Evolutionary conservation across 2,329 filamentous ascomycete genomes (phyloP).

Genomic region (Verticillium albo-atrum): DNA sequence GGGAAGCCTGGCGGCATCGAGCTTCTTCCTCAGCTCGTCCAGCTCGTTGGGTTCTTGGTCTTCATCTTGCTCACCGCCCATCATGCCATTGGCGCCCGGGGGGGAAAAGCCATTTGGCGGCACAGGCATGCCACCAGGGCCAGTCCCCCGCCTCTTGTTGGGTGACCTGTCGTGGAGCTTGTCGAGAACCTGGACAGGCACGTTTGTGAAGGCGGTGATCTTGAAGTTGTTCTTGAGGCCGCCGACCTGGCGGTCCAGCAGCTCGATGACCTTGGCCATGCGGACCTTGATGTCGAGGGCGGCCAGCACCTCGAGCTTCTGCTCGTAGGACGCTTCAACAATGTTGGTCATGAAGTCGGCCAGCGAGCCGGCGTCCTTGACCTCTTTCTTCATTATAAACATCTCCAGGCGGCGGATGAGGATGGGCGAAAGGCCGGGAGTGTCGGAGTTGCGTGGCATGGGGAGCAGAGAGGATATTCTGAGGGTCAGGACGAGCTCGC

Average conservation of each 20-base stretch:
- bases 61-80: conserved; percentile 48
- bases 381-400: conserved; percentile 77
- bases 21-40: conserved; percentile 83
- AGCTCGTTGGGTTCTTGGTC: conserved; percentile 86
- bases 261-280: conserved; percentile 75
- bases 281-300: conserved; percentile 74
- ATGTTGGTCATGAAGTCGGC: conserved; percentile 98
- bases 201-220: conserved; percentile 71
- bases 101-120: conserved; percentile 13
- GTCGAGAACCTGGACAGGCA: conserved; percentile 57
- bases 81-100: conserved; percentile 17
- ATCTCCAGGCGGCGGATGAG: conserved; percentile 81
- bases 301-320: conserved; percentile 84
- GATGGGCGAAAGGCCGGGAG: conserved; percentile 69
- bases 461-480: conserved; percentile 81
- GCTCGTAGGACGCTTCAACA: conserved; percentile 80
- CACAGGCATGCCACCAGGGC: conserved; percentile 9
- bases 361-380: conserved; percentile 76
- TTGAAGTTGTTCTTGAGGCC: conserved; percentile 84
- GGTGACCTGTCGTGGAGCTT: conserved; percentile 34
- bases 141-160: not conserved
- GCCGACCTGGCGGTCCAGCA: conserved; percentile 77
- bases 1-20: conserved; percentile 76
- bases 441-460: conserved; percentile 49
- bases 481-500: conserved; percentile 80